These are phyloP conservation scores for Magnolia sinica DNA, from an alignment of 164 flowering plant species.

Conservation along the genomic window DNA sequence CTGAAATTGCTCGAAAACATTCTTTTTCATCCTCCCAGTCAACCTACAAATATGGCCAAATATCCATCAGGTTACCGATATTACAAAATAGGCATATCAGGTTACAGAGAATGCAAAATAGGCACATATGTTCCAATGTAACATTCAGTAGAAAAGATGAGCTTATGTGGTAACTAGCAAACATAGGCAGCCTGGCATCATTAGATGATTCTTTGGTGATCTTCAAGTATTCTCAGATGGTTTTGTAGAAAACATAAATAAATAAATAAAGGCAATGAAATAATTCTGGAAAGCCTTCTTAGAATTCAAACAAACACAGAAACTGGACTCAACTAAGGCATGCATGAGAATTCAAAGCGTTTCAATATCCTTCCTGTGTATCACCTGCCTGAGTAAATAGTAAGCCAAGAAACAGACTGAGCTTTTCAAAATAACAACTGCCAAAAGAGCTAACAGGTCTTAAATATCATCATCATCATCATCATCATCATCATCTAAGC, in stretches of 20 bases:
- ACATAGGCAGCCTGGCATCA: neutral
- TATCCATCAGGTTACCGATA: neutral
- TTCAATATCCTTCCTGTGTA: neutral
- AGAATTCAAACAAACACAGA: too few species aligned
- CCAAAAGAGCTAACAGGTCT: too few species aligned
- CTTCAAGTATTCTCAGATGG: neutral
- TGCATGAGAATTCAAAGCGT: neutral
- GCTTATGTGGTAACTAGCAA: neutral
- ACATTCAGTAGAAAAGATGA: neutral
- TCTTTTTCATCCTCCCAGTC: constrained; percentile 84
- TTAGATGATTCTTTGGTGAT: neutral
- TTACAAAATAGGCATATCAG: too few species aligned
- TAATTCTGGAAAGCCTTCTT: too few species aligned
- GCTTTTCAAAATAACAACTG: neutral
- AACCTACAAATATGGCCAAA: constrained; percentile 43
- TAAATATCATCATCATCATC: too few species aligned
- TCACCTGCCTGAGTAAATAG: neutral
- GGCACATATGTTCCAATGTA: neutral
- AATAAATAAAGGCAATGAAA: too few species aligned
- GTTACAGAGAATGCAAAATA: neutral
- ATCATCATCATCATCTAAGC: too few species aligned
- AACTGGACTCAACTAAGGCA: too few species aligned
- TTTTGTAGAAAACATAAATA: neutral
- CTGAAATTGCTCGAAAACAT: constrained; percentile 77
- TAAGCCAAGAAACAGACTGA: neutral